These are phyloP conservation scores for Arachis hypogaea DNA, from an alignment of 306 rosid species.

Conservation along the genomic window DNA sequence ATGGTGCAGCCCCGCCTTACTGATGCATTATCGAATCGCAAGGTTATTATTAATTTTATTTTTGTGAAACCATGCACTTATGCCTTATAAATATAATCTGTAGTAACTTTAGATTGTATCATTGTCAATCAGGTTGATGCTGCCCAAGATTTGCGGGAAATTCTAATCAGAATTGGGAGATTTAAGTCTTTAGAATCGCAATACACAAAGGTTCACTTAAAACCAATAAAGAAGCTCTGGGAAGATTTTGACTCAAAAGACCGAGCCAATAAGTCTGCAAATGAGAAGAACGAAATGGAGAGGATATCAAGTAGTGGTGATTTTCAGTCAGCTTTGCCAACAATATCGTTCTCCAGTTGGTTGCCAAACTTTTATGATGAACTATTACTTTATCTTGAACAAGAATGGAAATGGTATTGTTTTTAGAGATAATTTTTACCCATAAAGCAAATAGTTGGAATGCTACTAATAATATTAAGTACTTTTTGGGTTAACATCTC, in stretches of 20 bases:
- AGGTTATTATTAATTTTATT: slow-evolving; percentile 49
- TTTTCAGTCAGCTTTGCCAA: slow-evolving; percentile 54
- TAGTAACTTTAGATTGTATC: slow-evolving; percentile 7
- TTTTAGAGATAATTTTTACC: slow-evolving; percentile 30
- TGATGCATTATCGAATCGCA: slow-evolving; percentile 87
- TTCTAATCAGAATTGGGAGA: slow-evolving; percentile 97
- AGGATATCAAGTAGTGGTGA: slow-evolving; percentile 54
- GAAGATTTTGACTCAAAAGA: slow-evolving; percentile 81
- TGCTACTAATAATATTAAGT: neutral
- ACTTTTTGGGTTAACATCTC: neutral
- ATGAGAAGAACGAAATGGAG: slow-evolving; percentile 68
- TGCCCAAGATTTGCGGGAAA: slow-evolving; percentile 87
- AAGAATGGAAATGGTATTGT: slow-evolving; percentile 96
- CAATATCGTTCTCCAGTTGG: slow-evolving; percentile 80
- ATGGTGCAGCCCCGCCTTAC: slow-evolving; percentile 97
- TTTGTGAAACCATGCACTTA: slow-evolving; percentile 1
- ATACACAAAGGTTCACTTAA: slow-evolving; percentile 89
- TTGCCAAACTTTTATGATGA: slow-evolving; percentile 92
- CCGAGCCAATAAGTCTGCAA: slow-evolving; percentile 55
- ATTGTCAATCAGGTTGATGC: slow-evolving; percentile 64
- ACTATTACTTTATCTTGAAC: slow-evolving; percentile 94
- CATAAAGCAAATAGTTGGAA: slow-evolving; percentile 23
- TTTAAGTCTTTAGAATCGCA: slow-evolving; percentile 91
- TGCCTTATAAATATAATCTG: slow-evolving; percentile 21
- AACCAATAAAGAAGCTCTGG: slow-evolving; percentile 90